Evolutionary conservation across 2,329 filamentous ascomycete genomes (phyloP), one percentile per base, ranked within the genome.

Genomic region (Arthrobotrys musiformis): DNA sequence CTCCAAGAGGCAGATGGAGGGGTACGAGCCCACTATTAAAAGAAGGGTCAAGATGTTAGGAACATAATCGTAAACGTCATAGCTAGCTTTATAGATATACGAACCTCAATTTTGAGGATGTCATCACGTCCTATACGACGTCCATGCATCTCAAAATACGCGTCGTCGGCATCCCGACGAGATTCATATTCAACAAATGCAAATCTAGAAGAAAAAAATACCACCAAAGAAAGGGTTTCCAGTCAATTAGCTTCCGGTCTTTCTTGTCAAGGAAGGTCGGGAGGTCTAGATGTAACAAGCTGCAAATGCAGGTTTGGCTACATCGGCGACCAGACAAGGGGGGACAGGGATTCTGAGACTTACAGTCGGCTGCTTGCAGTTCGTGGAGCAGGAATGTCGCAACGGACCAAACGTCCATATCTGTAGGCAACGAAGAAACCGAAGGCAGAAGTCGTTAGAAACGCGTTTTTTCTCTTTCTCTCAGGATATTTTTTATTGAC

Each of bases 101-200:
- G 81, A 86, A 97, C 95, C 89, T 99, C 95, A 80, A 99, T 98
- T 87, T 99, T 99, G 86, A 99, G 84, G 76, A 97, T 86, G 82
- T 99, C 95, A 83, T 99, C 95, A 79, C 94, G 91, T 56, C 93
- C 94, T 81, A 99, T 93, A 80, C 94, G 93, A 89, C 97, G 97
- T 87, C 98, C 98, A 84, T 99, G 95, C 95, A 99, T 99, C 86
- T 99, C 95, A 84, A 99, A 93, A 84, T 99, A 99, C 56, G 95
- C 95, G 86, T 99, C 95, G 84, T 99, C 95, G 79, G 95, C 94
- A 87, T 99, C 95, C 81, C 95, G 94, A 82, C 94, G 93, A 84
- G 94, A 96, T 87, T 99, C 95, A 85, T 99, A 99, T 86, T 99
- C 95, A 80, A 99, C 95, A 84, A 99, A 99, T 40, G 95, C 95